Evolutionary conservation across 2,329 filamentous ascomycete genomes (phyloP), one percentile per base, ranked within the genome.

Genomic region (Alternaria incomplexa): DNA sequence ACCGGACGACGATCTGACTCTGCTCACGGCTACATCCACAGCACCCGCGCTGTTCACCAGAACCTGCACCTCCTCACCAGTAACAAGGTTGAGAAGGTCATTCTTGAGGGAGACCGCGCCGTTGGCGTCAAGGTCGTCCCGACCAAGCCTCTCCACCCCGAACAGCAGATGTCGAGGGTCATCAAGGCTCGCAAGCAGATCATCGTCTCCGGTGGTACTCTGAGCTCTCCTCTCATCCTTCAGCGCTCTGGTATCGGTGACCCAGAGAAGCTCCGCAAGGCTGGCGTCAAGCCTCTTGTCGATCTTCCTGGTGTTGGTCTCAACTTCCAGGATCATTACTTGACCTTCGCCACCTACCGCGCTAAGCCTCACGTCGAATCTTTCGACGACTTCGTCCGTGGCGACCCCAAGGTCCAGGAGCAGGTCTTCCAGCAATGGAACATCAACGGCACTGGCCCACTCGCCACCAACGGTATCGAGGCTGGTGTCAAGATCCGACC

Each of bases 331-430:
- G 90, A 92, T 76, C 90, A 92, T 74, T 91, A 91, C 54, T 83
- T 92, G 43, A 91, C 89, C 3, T 93, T 93, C 77, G 86, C 90
- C 0, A 85, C 87, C 3, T 93, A 87, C 78, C 86, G 91, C 12
- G 91, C 91, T 17, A 93, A 92, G 82, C 91, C 91, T 6, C 88
- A 90, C 6, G 88, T 88, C 0, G 92, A 95, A 75, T 91, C 88
- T 11, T 95, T 95, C 67, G 92, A 94, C 71, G 91, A 94, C 77
- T 94, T 94, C 74, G 85, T 90, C 9, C 87, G 91, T 52, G 92
- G 92, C 44, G 90, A 90, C 36, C 90, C 91, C 0, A 88, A 90
- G 60, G 85, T 89, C 0, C 91, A 95, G 78, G 90, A 93, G 80
- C 85, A 81, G 66, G 89, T 93, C 8, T 93, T 88, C 64, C 86